Evolutionary conservation across 352 stramenopile genomes (phyloP), one percentile per base, ranked within the genome.

Genomic region (Phytophthora chlamydospora): DNA sequence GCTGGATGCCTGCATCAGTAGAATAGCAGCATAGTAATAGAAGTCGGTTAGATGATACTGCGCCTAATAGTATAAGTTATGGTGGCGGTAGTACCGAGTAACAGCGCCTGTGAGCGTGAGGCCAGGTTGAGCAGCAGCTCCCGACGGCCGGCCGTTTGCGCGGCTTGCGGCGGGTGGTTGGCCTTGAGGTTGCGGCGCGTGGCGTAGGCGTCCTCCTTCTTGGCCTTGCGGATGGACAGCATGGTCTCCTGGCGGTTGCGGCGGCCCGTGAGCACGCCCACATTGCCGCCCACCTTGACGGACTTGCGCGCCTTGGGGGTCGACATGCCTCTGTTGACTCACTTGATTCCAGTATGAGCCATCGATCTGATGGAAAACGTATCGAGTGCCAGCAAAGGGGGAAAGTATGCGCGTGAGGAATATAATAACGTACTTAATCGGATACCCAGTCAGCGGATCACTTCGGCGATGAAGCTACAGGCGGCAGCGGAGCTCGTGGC

Each of bases 201-300:
- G 49, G 86, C 84, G 67, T 95, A 95, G 13, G 83, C 87, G 68
- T 95, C 87, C 66, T 95, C 87, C 52, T 95, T 95, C 72, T 93
- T 93, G 52, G 87, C 83, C 67, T 95, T 95, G 61, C 87, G 87
- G 66, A 95, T 94, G 19, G 81, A 88, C 33, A 95, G 69, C 80
- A 93, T 90, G 2, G 85, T 93, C 74, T 93, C 78, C 68, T 93
- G 85, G 41, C 85, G 85, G 67, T 93, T 93, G 66, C 85, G 85
- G 47, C 85, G 76, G 41, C 85, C 85, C 34, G 85, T 91, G 67
- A 91, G 78, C 78, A 89, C 78, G 48, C 81, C 81, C 19, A 83
- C 78, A 59, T 83, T 68, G 46, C 80, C 81, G 47, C 78, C 72
- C 46, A 80, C 78, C 61, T 93, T 93, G 66, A 93, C 68, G 19